Evolutionary conservation across 2,329 filamentous ascomycete species (phyloP).

Genomic region (Microdochium bolleyi): DNA sequence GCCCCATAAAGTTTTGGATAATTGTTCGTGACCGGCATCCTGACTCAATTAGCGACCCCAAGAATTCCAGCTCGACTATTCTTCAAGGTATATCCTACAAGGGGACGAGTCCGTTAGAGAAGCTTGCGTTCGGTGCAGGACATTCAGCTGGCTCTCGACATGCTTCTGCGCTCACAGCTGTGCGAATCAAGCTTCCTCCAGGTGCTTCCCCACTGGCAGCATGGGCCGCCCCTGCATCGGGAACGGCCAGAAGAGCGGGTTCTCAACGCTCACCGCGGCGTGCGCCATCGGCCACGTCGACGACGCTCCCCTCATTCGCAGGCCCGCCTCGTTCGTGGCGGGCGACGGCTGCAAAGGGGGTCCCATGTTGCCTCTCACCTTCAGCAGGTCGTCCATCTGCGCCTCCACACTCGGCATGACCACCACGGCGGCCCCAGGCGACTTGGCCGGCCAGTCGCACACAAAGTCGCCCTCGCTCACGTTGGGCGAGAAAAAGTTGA

Average conservation of each 20-base stretch:
- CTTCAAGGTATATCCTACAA: neutral
- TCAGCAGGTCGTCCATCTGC: neutral
- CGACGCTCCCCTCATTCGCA: slow-evolving; percentile 3
- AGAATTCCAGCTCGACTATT: neutral
- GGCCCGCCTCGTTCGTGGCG: neutral
- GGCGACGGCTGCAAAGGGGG: neutral
- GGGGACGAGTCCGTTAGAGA: neutral
- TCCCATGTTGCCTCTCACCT: neutral
- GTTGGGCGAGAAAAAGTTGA: slow-evolving; percentile 50
- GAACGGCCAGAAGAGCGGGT: slow-evolving; percentile 53
- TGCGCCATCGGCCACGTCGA: slow-evolving; percentile 7
- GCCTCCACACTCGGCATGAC: neutral
- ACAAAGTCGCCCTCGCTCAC: slow-evolving; percentile 38
- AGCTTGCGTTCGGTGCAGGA: neutral
- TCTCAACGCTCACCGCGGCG: slow-evolving; percentile 31
- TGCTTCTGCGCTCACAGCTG: neutral
- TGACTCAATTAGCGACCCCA: neutral
- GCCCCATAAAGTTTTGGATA: neutral
- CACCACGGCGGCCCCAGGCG: neutral
- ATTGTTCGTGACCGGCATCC: neutral
- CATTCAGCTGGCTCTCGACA: neutral
- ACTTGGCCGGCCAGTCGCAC: slow-evolving; percentile 27
- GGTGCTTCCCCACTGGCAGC: slow-evolving; percentile 33
- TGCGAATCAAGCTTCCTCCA: slow-evolving; percentile 45
- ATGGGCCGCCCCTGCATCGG: slow-evolving; percentile 52